phyloP scores from a whole-genome alignment of 768 basidiomycete genomes.

The Boletus reticulatus region DNA sequence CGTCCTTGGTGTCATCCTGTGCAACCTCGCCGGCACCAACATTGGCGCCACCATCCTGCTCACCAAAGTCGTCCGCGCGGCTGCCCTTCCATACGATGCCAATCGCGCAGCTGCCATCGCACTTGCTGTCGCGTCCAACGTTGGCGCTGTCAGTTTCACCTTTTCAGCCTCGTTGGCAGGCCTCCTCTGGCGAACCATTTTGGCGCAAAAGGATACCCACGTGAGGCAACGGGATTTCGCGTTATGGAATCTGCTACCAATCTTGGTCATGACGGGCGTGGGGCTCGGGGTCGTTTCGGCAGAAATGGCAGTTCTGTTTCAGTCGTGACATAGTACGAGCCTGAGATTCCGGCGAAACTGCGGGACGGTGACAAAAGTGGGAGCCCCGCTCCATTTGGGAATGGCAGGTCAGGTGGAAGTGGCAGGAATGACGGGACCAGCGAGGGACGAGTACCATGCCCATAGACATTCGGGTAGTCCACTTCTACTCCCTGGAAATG shows the following conservation, averaged over 20 bases:
- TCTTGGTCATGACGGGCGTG: slow-evolving; percentile 62
- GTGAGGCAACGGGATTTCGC: slow-evolving; percentile 67
- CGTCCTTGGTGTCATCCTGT: slow-evolving; percentile 67
- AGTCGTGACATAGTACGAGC: background rate
- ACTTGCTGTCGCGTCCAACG: slow-evolving; percentile 84
- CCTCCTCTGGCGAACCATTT: slow-evolving; percentile 76
- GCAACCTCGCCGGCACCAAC: slow-evolving; percentile 85
- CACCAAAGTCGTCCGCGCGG: slow-evolving; percentile 68
- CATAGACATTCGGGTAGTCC: no score
- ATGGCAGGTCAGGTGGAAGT: background rate
- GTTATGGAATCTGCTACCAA: slow-evolving; percentile 64
- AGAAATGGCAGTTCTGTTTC: slow-evolving; percentile 64
- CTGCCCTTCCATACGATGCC: slow-evolving; percentile 34
- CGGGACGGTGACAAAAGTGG: background rate
- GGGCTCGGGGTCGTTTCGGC: slow-evolving; percentile 71
- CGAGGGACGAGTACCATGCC: no score
- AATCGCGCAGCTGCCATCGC: slow-evolving; percentile 61
- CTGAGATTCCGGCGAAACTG: no score
- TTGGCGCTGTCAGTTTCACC: slow-evolving; percentile 88
- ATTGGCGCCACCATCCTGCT: slow-evolving; percentile 90
- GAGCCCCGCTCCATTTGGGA: background rate
- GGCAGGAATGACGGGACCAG: no score
- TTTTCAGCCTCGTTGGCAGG: slow-evolving; percentile 91
- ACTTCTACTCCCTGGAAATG: no score
- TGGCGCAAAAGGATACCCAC: slow-evolving; percentile 67